Conservation (phyloP, 371 early-diverging fungal genomes). For the Mortierella sp. region DNA sequence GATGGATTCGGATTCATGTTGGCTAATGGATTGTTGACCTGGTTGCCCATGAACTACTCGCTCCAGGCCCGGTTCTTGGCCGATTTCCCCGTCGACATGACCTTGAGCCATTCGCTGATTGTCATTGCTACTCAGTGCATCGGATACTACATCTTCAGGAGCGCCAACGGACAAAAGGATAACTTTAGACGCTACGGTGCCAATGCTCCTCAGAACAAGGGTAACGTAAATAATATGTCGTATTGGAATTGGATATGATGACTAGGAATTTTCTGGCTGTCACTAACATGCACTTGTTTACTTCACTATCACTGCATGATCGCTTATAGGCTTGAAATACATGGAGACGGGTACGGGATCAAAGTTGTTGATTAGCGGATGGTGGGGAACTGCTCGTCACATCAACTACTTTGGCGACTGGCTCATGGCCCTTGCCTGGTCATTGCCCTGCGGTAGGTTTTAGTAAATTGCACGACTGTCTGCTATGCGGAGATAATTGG, state of each 20-base stretch:
- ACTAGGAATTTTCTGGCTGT: neutral
- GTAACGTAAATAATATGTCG: slow-evolving; percentile 50
- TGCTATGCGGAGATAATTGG: neutral
- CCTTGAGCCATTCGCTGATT: slow-evolving; percentile 47
- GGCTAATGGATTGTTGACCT: slow-evolving; percentile 87
- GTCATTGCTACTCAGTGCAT: slow-evolving; percentile 70
- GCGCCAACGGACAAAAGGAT: slow-evolving; percentile 91
- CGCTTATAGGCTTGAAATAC: slow-evolving; percentile 76
- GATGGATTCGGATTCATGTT: slow-evolving; percentile 98
- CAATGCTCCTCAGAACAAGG: slow-evolving; percentile 69
- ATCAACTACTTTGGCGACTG: slow-evolving; percentile 95
- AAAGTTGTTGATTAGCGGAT: slow-evolving; percentile 86
- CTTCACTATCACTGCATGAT: neutral
- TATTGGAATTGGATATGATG: neutral
- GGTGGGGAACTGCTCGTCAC: slow-evolving; percentile 95
- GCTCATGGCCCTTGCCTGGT: slow-evolving; percentile 90
- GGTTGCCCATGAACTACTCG: slow-evolving; percentile 93
- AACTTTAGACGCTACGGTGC: slow-evolving; percentile 83
- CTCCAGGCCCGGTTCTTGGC: slow-evolving; percentile 92
- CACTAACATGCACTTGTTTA: neutral
- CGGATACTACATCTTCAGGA: slow-evolving; percentile 90
- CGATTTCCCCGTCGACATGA: slow-evolving; percentile 67
- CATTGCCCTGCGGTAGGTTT: slow-evolving; percentile 73
- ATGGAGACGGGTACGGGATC: slow-evolving; percentile 86
- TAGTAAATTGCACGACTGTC: neutral